phyloP scores from a whole-genome alignment of 768 basidiomycete genomes.

The Hydnomerulius pinastri region DNA sequence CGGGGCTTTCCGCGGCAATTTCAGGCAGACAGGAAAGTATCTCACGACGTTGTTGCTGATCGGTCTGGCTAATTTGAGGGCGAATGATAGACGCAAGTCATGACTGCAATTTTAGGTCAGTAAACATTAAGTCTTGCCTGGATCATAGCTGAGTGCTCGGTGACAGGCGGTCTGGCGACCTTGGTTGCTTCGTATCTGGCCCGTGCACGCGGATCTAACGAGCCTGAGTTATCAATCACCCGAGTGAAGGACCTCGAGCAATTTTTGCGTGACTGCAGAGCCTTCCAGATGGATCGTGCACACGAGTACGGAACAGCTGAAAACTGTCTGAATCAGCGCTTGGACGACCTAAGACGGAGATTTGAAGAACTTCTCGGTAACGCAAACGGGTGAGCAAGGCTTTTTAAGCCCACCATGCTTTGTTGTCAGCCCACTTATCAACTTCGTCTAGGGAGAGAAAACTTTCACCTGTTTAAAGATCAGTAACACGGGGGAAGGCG shows the following conservation, averaged over 20 bases:
- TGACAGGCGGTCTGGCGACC: constrained; percentile 64
- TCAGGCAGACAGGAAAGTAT: constrained; percentile 40
- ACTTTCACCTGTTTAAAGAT: constrained; percentile 16
- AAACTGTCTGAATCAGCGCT: constrained; percentile 8
- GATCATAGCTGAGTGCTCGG: not conserved
- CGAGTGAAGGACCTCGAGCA: constrained; percentile 64
- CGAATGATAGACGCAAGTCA: constrained; percentile 35
- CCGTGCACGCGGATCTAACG: constrained; percentile 64
- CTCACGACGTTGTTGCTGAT: not conserved
- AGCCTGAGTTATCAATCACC: constrained; percentile 63
- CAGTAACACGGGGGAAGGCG: not conserved
- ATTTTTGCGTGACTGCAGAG: constrained; percentile 62
- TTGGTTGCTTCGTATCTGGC: constrained; percentile 74
- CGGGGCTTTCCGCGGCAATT: constrained; percentile 56
- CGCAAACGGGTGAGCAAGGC: constrained; percentile 22
- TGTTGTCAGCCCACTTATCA: constrained; percentile 1
- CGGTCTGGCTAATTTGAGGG: not conserved
- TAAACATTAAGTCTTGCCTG: not conserved
- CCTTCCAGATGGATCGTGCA: constrained; percentile 61
- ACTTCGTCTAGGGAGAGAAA: constrained; percentile 19
- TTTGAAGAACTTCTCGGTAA: constrained; percentile 35
- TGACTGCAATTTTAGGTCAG: constrained; percentile 42
- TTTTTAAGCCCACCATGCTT: not conserved
- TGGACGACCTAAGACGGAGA: constrained; percentile 17
- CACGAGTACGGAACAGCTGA: constrained; percentile 26